Conservation (phyloP, 805 yeast species). For the Saccharomycopsis sp. region DNA sequence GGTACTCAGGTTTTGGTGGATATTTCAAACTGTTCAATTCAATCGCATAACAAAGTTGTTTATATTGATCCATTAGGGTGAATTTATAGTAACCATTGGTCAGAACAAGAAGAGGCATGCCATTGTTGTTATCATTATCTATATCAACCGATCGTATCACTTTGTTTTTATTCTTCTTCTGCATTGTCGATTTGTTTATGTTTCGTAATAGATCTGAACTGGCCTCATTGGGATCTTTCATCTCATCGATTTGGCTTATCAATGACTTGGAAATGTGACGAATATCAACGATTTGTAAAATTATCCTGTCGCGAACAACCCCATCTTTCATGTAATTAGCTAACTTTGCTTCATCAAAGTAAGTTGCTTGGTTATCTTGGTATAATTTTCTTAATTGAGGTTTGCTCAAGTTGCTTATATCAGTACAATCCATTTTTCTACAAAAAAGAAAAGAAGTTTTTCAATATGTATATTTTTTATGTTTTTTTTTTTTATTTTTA, state of each 20-base stretch:
- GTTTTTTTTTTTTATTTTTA: neutral
- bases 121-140: conserved; percentile 26
- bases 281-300: conserved; percentile 52
- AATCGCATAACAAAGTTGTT: conserved; percentile 48
- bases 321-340: neutral
- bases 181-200: conserved; percentile 22
- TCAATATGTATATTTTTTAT: neutral
- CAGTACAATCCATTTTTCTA: neutral
- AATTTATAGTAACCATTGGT: conserved; percentile 39
- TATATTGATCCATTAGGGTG: conserved; percentile 47
- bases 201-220: conserved; percentile 46
- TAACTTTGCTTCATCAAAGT: neutral
- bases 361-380: neutral
- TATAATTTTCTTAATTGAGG: neutral
- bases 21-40: conserved; percentile 50
- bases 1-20: conserved; percentile 42
- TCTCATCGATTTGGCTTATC: conserved; percentile 47
- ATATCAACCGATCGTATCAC: conserved; percentile 48
- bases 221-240: conserved; percentile 48
- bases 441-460: neutral
- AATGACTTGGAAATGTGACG: conserved; percentile 47
- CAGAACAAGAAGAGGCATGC: conserved; percentile 6
- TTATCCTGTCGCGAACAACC: conserved; percentile 23
- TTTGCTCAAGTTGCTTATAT: neutral
- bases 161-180: conserved; percentile 23